phyloP scores from a whole-genome alignment of 2,329 filamentous ascomycete species.

The Aspergillus chevalieri region DNA sequence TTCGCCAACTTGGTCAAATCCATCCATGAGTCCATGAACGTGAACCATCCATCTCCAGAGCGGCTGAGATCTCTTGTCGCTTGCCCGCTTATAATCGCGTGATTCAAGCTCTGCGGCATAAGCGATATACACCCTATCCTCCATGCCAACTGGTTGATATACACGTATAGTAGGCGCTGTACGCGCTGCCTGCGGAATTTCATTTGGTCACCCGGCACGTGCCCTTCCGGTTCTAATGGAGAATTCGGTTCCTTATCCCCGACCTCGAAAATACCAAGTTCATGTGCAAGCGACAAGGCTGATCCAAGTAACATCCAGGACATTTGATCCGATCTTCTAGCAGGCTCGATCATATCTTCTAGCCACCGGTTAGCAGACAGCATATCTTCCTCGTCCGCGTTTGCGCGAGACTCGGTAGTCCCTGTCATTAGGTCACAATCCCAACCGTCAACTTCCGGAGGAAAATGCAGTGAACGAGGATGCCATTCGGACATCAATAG shows the following conservation, averaged over 20 bases:
- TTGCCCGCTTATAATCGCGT: constrained; percentile 26
- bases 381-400: constrained; percentile 17
- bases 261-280: constrained; percentile 47
- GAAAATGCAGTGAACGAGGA: constrained; percentile 49
- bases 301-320: constrained; percentile 56
- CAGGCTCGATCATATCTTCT: constrained; percentile 50
- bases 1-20: constrained; percentile 44
- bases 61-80: constrained; percentile 31
- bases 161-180: constrained; percentile 39
- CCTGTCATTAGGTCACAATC: constrained; percentile 48
- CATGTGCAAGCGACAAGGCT: constrained; percentile 48
- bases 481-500: constrained; percentile 54
- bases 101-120: constrained; percentile 41
- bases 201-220: constrained; percentile 24
- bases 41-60: constrained; percentile 44
- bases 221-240: constrained; percentile 17
- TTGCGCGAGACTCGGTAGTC: constrained; percentile 29
- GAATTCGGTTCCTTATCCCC: constrained; percentile 27
- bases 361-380: constrained; percentile 41
- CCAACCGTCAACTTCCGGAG: constrained; percentile 50
- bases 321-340: constrained; percentile 52
- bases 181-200: constrained; percentile 30
- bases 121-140: constrained; percentile 48
- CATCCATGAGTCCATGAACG: constrained; percentile 49
- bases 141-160: constrained; percentile 48